Evolutionary conservation across 345 rosid species (phyloP).

Genomic region (Eucalyptus tenuipes): DNA sequence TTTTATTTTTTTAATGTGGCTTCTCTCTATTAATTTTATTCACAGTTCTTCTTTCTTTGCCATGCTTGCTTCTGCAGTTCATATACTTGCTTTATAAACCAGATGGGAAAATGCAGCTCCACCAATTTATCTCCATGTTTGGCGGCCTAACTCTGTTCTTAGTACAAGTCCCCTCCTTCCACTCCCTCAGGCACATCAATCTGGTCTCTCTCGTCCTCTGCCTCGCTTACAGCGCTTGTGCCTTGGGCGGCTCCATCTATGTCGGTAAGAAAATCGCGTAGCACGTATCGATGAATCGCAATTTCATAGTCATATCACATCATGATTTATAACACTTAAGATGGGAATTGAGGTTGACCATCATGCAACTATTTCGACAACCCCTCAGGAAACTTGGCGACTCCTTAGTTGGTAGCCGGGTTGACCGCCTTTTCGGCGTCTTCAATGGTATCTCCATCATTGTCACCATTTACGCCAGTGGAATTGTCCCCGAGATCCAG

Average conservation of each 20-base stretch:
- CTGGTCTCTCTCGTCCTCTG: slow-evolving; percentile 29
- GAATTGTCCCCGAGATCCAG: slow-evolving; percentile 59
- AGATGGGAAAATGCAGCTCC: slow-evolving; percentile 31
- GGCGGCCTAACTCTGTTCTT: slow-evolving; percentile 12
- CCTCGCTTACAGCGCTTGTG: slow-evolving; percentile 32
- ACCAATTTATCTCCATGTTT: slow-evolving; percentile 34
- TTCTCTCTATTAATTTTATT: neutral
- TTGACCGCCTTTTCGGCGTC: slow-evolving; percentile 13
- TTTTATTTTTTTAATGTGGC: neutral
- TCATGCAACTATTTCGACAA: neutral
- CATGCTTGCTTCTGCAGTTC: slow-evolving; percentile 19
- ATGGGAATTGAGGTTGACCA: neutral
- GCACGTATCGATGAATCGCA: neutral
- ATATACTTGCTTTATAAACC: slow-evolving; percentile 25
- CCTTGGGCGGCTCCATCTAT: slow-evolving; percentile 21
- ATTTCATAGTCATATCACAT: neutral
- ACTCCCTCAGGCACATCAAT: slow-evolving; percentile 46
- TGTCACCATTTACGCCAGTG: slow-evolving; percentile 31
- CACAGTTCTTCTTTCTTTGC: neutral
- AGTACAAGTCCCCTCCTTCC: slow-evolving; percentile 59
- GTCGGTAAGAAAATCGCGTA: slow-evolving; percentile 5
- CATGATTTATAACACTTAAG: neutral
- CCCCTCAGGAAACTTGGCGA: slow-evolving; percentile 22
- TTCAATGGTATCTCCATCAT: slow-evolving; percentile 37
- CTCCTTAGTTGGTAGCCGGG: slow-evolving; percentile 10